Conservation (phyloP, 305 asterid species). For the Petunia hybrid region DNA sequence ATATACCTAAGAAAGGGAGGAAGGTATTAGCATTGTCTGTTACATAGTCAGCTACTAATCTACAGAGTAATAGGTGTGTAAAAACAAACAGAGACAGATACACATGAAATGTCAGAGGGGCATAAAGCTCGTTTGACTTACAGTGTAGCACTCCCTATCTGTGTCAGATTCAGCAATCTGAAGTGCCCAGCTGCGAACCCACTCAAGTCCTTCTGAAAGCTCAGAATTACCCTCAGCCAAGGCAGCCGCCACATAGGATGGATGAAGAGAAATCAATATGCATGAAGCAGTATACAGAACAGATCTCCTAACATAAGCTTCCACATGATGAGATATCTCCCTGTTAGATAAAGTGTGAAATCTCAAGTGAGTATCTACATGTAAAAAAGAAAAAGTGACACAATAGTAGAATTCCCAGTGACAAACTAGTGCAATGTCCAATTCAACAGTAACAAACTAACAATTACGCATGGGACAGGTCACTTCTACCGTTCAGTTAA, state of each 20-base stretch:
- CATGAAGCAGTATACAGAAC: conserved; percentile 95
- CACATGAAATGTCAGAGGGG: conserved; percentile 14
- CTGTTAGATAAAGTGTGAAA: conserved; percentile 49
- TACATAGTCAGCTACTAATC: not conserved
- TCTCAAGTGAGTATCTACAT: conserved; percentile 21
- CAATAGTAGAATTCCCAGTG: not conserved
- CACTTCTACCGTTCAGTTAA: conserved; percentile 6
- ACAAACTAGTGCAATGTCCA: conserved; percentile 25
- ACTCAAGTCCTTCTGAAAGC: conserved; percentile 81
- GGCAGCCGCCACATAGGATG: conserved; percentile 84
- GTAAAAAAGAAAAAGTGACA: not conserved
- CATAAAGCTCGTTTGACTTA: conserved; percentile 45
- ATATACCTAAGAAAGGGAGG: not conserved
- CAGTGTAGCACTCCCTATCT: conserved; percentile 85
- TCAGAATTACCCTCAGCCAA: conserved; percentile 70
- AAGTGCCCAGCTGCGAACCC: conserved; percentile 88
- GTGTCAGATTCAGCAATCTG: conserved; percentile 81
- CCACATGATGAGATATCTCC: conserved; percentile 79
- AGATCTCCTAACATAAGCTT: conserved; percentile 89
- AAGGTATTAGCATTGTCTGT: not conserved
- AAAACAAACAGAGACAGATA: conserved; percentile 27
- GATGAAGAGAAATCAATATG: conserved; percentile 82
- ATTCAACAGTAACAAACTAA: conserved; percentile 22
- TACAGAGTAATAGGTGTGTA: not conserved
- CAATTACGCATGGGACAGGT: conserved; percentile 19